Evolutionary conservation across 495 filamentous ascomycete species (phyloP).

Genomic region (Penicillium coprophilum): DNA sequence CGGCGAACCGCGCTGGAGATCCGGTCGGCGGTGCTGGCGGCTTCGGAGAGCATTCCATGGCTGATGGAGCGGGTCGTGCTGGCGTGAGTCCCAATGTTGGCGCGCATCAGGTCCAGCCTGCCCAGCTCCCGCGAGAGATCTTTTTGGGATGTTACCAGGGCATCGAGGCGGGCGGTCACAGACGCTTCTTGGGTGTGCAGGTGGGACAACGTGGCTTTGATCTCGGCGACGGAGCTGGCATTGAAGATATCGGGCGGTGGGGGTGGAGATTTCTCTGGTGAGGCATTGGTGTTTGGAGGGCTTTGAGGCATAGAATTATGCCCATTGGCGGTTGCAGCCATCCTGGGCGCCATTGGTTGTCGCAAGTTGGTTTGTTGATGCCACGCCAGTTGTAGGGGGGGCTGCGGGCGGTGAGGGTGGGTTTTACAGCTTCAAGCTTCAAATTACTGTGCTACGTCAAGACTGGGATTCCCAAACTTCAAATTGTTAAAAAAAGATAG

Average conservation of each 20-base stretch:
- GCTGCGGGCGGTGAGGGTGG: slow-evolving; percentile 34
- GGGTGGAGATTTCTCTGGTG: slow-evolving; percentile 13
- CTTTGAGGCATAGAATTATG: neutral
- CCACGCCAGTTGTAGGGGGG: slow-evolving; percentile 22
- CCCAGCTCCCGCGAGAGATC: slow-evolving; percentile 79
- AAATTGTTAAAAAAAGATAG: neutral
- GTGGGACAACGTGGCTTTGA: slow-evolving; percentile 69
- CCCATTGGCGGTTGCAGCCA: slow-evolving; percentile 35
- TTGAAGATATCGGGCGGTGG: slow-evolving; percentile 56
- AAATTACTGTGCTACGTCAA: neutral
- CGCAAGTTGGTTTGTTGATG: slow-evolving; percentile 18
- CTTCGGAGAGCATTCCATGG: slow-evolving; percentile 82
- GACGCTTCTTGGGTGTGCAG: slow-evolving; percentile 73
- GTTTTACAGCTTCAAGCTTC: slow-evolving; percentile 8
- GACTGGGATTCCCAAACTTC: neutral
- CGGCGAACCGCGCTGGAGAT: slow-evolving; percentile 82
- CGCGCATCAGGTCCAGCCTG: slow-evolving; percentile 87
- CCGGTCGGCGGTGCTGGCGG: slow-evolving; percentile 79
- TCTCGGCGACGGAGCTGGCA: slow-evolving; percentile 72
- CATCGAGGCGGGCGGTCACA: slow-evolving; percentile 71
- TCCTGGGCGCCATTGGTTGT: slow-evolving; percentile 13
- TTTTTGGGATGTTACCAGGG: slow-evolving; percentile 73
- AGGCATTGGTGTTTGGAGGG: slow-evolving; percentile 6
- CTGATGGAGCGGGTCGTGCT: slow-evolving; percentile 78
- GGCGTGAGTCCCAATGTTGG: slow-evolving; percentile 84